phyloP scores from a whole-genome alignment of 352 stramenopile genomes.

The Phytopythium kandeliae region DNA sequence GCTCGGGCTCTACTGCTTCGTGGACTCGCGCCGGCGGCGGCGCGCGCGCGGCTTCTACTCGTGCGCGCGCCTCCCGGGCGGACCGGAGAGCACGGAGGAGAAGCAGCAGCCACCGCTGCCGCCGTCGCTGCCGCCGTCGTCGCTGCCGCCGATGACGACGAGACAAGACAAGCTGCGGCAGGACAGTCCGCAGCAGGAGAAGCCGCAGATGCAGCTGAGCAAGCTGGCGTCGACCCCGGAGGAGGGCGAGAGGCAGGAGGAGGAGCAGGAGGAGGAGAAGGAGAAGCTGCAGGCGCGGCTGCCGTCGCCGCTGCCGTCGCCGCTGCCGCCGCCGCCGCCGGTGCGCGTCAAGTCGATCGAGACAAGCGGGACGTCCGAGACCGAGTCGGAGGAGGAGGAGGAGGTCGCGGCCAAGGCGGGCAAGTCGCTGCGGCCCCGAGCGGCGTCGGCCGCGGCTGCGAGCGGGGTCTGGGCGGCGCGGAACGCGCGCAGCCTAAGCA shows the following conservation, averaged over 20 bases:
- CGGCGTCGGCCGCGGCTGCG: constrained; percentile 13
- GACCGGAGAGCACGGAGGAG: not conserved
- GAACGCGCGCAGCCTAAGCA: constrained; percentile 15
- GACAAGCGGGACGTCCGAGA: constrained; percentile 31
- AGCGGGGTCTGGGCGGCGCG: constrained; percentile 7
- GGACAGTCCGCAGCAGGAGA: no score
- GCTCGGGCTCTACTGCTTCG: constrained; percentile 4
- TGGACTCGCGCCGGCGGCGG: constrained; percentile 8
- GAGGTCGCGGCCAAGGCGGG: constrained; percentile 10
- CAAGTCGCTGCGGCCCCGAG: constrained; percentile 12
- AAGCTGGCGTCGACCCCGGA: not conserved
- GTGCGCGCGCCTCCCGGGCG: constrained; percentile 19
- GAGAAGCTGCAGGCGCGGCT: constrained; percentile 1
- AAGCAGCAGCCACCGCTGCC: not conserved
- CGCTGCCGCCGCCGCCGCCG: constrained; percentile 3
- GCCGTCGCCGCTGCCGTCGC: constrained; percentile 3
- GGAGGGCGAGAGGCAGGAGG: constrained; percentile 5
- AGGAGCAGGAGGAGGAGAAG: constrained; percentile 6
- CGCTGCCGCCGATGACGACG: no score
- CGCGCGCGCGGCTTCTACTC: constrained; percentile 49
- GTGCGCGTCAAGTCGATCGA: constrained; percentile 12
- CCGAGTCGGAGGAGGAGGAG: constrained; percentile 51
- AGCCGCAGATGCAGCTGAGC: no score
- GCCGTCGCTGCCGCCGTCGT: no score
- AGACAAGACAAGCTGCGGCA: no score